Conservation (phyloP, 495 filamentous ascomycete genomes). For the Daldinia grandis region DNA sequence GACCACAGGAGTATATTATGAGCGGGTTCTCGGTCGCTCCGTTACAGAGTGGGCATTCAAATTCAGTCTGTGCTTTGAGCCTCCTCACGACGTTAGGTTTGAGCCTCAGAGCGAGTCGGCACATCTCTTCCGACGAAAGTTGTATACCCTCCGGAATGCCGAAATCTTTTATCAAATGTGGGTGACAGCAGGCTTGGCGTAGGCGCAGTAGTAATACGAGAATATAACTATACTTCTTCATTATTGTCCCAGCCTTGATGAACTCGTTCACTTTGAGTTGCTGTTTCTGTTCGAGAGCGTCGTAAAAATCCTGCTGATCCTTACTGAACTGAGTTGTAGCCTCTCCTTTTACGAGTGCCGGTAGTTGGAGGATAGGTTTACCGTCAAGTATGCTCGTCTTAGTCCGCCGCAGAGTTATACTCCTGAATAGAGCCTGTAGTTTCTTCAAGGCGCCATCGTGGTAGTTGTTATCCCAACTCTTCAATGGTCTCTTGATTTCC, state of each 20-base stretch:
- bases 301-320: constrained; percentile 77
- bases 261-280: constrained; percentile 81
- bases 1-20: constrained; percentile 87
- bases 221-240: constrained; percentile 83
- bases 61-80: constrained; percentile 66
- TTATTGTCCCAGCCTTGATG: constrained; percentile 73
- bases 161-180: constrained; percentile 84
- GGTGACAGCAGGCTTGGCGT: constrained; percentile 92
- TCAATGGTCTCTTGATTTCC: constrained; percentile 41
- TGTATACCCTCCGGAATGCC: constrained; percentile 59
- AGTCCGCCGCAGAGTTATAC: constrained; percentile 84
- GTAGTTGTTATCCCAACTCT: constrained; percentile 41
- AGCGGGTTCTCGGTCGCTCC: constrained; percentile 78
- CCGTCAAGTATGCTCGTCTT: constrained; percentile 88
- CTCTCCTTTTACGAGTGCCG: constrained; percentile 70
- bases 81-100: constrained; percentile 68
- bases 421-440: constrained; percentile 82
- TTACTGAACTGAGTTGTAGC: constrained; percentile 76
- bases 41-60: constrained; percentile 82
- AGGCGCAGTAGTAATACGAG: constrained; percentile 87
- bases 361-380: constrained; percentile 79
- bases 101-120: constrained; percentile 72
- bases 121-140: constrained; percentile 63
- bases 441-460: constrained; percentile 68
- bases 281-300: constrained; percentile 71